Conservation (phyloP, 257 asterid genomes). For the Solanum sejunctum region DNA sequence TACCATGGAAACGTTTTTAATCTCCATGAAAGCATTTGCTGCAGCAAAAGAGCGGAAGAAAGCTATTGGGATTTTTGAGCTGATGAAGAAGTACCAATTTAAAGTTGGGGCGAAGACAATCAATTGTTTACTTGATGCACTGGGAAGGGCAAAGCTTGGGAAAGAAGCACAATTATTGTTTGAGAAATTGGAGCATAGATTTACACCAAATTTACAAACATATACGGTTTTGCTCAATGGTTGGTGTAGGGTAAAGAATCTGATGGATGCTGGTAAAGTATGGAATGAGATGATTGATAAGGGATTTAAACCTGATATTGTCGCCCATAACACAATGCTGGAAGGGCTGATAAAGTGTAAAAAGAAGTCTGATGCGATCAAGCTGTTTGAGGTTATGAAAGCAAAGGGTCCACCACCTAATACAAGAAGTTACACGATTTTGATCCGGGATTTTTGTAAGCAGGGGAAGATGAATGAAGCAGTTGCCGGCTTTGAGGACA, state of each 20-base stretch:
- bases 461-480: conserved; percentile 52
- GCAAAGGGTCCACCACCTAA: conserved; percentile 64
- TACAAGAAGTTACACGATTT: conserved; percentile 56
- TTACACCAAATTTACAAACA: conserved; percentile 51
- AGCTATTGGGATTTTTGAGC: conserved; percentile 62
- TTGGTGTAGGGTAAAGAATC: conserved; percentile 75
- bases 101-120: conserved; percentile 52
- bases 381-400: conserved; percentile 68
- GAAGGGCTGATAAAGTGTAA: conserved; percentile 59
- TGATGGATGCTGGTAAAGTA: conserved; percentile 70
- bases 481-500: conserved; percentile 38
- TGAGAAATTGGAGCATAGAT: conserved; percentile 53
- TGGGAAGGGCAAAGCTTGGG: conserved; percentile 77
- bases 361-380: conserved; percentile 54
- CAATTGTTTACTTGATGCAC: conserved; percentile 66
- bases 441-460: conserved; percentile 58
- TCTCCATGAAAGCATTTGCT: conserved; percentile 59
- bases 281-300: conserved; percentile 84
- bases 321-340: conserved; percentile 79
- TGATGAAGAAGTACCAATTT: conserved; percentile 67
- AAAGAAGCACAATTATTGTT: conserved; percentile 72
- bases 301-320: conserved; percentile 64
- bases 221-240: conserved; percentile 67
- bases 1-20: conserved; percentile 46
- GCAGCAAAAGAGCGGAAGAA: conserved; percentile 81